These are phyloP conservation scores for Apiospora phragmitis DNA, from an alignment of 2,329 filamentous ascomycete genomes.

Conservation along the genomic window DNA sequence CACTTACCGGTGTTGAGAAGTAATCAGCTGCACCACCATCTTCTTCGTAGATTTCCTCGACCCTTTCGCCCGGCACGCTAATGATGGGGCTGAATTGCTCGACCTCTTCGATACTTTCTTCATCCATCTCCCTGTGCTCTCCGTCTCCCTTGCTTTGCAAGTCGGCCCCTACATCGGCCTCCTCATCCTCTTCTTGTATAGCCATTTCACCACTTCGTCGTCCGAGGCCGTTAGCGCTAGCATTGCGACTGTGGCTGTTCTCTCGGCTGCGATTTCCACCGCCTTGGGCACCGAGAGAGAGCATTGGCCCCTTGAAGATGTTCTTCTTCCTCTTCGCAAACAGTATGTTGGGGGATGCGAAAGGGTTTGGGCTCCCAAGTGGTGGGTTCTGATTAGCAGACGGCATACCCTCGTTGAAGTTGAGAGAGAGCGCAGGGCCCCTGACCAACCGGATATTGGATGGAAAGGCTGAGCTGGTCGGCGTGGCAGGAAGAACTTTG, in stretches of 20 bases:
- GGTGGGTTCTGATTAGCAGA: conserved; percentile 29
- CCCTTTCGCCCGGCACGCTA: conserved; percentile 29
- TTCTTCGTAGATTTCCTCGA: conserved; percentile 30
- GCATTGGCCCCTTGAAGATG: conserved; percentile 78
- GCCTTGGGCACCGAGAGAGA: conserved; percentile 51
- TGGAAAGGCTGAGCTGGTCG: conserved; percentile 73
- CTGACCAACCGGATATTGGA: conserved; percentile 84
- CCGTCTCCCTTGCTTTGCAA: not conserved
- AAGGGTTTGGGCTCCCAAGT: conserved; percentile 58
- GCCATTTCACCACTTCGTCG: conserved; percentile 73
- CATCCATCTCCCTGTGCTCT: conserved; percentile 13
- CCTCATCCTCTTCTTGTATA: conserved; percentile 67
- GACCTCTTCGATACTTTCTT: conserved; percentile 34
- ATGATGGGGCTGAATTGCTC: conserved; percentile 35
- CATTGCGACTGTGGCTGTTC: conserved; percentile 50
- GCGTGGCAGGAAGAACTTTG: conserved; percentile 92
- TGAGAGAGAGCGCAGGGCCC: conserved; percentile 51
- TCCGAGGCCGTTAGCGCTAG: conserved; percentile 64
- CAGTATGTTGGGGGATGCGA: conserved; percentile 57
- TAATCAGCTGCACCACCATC: conserved; percentile 1
- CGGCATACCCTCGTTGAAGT: conserved; percentile 61
- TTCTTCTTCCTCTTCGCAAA: conserved; percentile 82
- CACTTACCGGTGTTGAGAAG: not conserved
- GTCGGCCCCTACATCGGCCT: conserved; percentile 35
- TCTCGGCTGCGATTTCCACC: conserved; percentile 32